Percentiles rank a stretch among this genome's conserved stretches.
phyloP scores from a whole-genome alignment of 495 filamentous ascomycete genomes.

The Choiromyces venosus region DNA sequence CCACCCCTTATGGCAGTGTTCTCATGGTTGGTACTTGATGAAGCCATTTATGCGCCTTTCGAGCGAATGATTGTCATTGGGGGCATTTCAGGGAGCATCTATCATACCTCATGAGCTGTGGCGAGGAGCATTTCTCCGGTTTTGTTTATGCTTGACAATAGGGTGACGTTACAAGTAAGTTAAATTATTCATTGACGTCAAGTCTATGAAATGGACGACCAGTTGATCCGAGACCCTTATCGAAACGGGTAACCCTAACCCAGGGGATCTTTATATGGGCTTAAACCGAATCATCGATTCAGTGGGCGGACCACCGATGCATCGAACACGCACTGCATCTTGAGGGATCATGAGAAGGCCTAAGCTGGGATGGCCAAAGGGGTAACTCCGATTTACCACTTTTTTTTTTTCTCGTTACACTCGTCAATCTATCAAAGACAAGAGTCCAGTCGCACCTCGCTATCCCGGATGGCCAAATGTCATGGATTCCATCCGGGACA shows the following conservation, averaged over 20 bases:
- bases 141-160: not conserved
- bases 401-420: not conserved
- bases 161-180: too few relatives aligned
- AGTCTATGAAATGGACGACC: not conserved
- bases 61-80: not conserved
- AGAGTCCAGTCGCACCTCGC: too few relatives aligned
- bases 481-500: too few relatives aligned
- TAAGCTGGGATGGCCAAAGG: not conserved
- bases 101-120: not conserved
- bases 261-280: too few relatives aligned
- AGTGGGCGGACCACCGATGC: too few relatives aligned
- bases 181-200: not conserved
- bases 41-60: constrained; percentile 19
- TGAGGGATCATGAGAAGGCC: not conserved
- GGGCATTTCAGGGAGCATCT: not conserved
- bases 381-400: not conserved
- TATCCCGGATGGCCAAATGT: too few relatives aligned
- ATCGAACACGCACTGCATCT: not conserved
- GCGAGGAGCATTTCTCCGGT: not conserved
- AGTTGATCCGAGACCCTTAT: not conserved
- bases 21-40: constrained; percentile 26
- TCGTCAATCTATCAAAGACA: not conserved
- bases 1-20: constrained; percentile 24
- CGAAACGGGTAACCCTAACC: not conserved
- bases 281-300: not conserved